Percentiles rank a stretch among this genome's conserved stretches.
Conservation (phyloP, 208 protist species). For the Leishmania braziliensis region DNA sequence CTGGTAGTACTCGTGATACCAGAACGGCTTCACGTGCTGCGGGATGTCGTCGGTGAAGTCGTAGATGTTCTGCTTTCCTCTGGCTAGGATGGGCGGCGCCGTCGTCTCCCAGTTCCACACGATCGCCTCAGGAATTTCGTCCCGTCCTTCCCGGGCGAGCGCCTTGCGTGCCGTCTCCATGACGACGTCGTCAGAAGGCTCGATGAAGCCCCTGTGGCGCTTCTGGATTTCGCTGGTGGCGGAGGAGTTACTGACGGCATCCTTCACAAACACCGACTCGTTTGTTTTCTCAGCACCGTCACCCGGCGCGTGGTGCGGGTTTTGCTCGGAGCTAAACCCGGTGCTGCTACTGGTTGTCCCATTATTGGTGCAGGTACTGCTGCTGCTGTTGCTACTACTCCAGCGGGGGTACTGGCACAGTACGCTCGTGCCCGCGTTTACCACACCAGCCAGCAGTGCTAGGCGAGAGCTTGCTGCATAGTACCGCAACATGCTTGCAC, state of each 20-base stretch:
- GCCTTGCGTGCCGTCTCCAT: conserved; percentile 86
- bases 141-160: conserved; percentile 74
- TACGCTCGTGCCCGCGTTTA: not conserved
- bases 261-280: not conserved
- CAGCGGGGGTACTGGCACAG: conserved; percentile 11
- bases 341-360: not conserved
- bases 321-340: not conserved
- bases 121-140: conserved; percentile 68
- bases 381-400: conserved; percentile 16
- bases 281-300: not conserved
- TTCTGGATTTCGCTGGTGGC: conserved; percentile 29
- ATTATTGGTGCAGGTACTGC: not conserved
- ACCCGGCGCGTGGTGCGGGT: not conserved
- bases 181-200: conserved; percentile 84
- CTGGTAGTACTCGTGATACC: conserved; percentile 89
- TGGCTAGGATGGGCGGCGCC: conserved; percentile 68
- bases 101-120: conserved; percentile 85
- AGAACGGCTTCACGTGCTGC: conserved; percentile 85
- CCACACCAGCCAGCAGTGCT: not conserved
- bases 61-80: conserved; percentile 84
- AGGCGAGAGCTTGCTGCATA: conserved; percentile 15
- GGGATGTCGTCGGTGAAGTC: conserved; percentile 90
- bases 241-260: not conserved
- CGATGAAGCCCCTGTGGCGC: conserved; percentile 66
- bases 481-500: conserved; percentile 24